phyloP scores from a whole-genome alignment of 1,139 yeast genomes.

The Kodamaea derodonti region DNA sequence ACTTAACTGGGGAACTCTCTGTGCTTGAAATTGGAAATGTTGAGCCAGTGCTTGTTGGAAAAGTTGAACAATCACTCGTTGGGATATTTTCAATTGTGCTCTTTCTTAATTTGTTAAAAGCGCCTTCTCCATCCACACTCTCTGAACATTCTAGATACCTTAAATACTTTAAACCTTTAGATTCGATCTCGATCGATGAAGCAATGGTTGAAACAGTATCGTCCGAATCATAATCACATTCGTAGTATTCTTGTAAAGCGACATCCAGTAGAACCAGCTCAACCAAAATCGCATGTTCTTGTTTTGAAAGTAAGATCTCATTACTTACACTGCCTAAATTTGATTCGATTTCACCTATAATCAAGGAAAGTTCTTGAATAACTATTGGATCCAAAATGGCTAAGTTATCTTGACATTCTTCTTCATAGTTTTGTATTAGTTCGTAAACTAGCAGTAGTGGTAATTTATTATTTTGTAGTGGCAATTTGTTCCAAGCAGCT shows the following conservation, averaged over 20 bases:
- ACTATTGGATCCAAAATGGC: too few relatives aligned
- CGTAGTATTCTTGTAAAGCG: not conserved
- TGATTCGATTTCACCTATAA: constrained; percentile 9
- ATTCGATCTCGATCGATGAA: too few relatives aligned
- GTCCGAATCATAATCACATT: constrained; percentile 3
- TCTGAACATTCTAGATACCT: too few relatives aligned
- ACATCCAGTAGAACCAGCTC: constrained; percentile 7
- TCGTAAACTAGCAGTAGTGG: not conserved
- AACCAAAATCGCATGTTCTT: constrained; percentile 11
- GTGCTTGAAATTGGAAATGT: too few relatives aligned
- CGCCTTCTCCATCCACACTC: too few relatives aligned
- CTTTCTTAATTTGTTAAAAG: too few relatives aligned
- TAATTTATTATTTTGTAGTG: not conserved
- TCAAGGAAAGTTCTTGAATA: constrained; percentile 1
- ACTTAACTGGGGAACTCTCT: too few relatives aligned
- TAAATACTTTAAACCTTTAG: too few relatives aligned
- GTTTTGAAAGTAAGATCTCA: constrained; percentile 9
- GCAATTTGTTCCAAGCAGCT: not conserved
- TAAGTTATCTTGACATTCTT: constrained; percentile 3
- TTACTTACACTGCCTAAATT: constrained; percentile 5
- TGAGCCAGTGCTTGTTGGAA: too few relatives aligned
- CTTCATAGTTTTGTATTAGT: not conserved
- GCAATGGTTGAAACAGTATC: constrained; percentile 5
- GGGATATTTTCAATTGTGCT: too few relatives aligned
- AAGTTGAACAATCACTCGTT: too few relatives aligned